A percentile compares a stretch with the other conserved stretches of the same genome.
These are phyloP conservation scores for Cyclotella atomus DNA, from an alignment of 108 stramenopile genomes.

Conservation along the genomic window DNA sequence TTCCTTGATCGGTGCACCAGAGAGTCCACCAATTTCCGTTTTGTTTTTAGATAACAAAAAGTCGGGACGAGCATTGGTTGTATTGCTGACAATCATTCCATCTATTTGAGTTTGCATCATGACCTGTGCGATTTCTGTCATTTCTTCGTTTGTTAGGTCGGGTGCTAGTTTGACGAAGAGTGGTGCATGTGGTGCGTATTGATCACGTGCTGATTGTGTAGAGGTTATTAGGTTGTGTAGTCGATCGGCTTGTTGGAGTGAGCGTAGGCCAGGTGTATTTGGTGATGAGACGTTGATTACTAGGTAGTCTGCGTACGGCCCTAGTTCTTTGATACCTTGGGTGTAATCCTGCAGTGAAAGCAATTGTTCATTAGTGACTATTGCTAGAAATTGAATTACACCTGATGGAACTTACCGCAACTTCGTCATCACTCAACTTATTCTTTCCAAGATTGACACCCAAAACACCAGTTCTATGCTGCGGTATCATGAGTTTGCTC, in stretches of 20 bases:
- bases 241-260: slow-evolving; percentile 71
- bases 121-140: slow-evolving; percentile 76
- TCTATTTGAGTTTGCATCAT: slow-evolving; percentile 73
- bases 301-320: slow-evolving; percentile 92
- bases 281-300: slow-evolving; percentile 93
- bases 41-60: slow-evolving; percentile 51
- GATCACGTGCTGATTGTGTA: slow-evolving; percentile 65
- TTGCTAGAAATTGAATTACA: too few species aligned
- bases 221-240: slow-evolving; percentile 65
- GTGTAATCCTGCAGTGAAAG: slow-evolving; percentile 91
- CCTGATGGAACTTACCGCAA: slow-evolving; percentile 31
- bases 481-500: slow-evolving; percentile 18
- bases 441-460: slow-evolving; percentile 97
- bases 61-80: slow-evolving; percentile 79
- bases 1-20: slow-evolving; percentile 82
- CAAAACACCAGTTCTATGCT: slow-evolving; percentile 51
- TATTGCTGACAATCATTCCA: slow-evolving; percentile 94
- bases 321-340: slow-evolving; percentile 75
- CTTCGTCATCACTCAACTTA: slow-evolving; percentile 68
- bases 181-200: slow-evolving; percentile 56
- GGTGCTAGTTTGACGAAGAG: slow-evolving; percentile 95
- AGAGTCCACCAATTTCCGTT: slow-evolving; percentile 87
- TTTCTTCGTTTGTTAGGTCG: slow-evolving; percentile 81
- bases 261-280: slow-evolving; percentile 93
- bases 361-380: too few species aligned